Percentiles rank a stretch among this genome's conserved stretches.
These are phyloP conservation scores for Acanthamoeba royreba DNA, from an alignment of 208 protist genomes.

Conservation along the genomic window DNA sequence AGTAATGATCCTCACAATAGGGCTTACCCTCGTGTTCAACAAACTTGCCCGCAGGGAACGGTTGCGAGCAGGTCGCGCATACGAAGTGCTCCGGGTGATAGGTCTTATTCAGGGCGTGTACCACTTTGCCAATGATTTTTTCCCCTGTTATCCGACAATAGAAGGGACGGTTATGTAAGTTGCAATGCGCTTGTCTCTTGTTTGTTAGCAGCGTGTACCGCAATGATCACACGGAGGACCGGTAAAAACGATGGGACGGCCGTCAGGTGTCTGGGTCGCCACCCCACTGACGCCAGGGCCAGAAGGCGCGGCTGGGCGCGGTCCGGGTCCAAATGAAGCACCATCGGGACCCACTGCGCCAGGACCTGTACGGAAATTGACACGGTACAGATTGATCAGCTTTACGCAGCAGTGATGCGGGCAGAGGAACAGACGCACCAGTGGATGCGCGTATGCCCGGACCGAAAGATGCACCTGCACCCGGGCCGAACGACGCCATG, in stretches of 20 bases:
- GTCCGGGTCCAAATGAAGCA: not conserved
- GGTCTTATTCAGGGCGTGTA: slow-evolving; percentile 49
- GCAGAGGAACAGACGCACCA: too few species aligned
- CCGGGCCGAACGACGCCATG: too few species aligned
- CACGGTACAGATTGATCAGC: too few species aligned
- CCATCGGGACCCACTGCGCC: not conserved
- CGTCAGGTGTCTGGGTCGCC: slow-evolving; percentile 58
- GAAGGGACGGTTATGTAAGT: not conserved
- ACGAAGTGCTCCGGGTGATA: slow-evolving; percentile 70
- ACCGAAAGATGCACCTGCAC: too few species aligned
- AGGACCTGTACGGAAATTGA: not conserved
- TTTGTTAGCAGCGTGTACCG: not conserved
- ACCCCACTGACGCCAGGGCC: not conserved
- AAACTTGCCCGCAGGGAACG: slow-evolving; percentile 56
- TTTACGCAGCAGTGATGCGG: too few species aligned
- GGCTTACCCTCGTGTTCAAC: slow-evolving; percentile 50
- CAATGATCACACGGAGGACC: not conserved
- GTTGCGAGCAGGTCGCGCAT: slow-evolving; percentile 56
- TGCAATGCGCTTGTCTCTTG: not conserved
- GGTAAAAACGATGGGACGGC: slow-evolving; percentile 12
- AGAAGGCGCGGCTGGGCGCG: not conserved
- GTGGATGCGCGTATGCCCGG: too few species aligned
- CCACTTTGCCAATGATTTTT: slow-evolving; percentile 63
- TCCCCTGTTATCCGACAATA: not conserved
- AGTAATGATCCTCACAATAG: slow-evolving; percentile 65